Conservation (phyloP, 2,329 filamentous ascomycete species). For the Fusarium chuoi region DNA sequence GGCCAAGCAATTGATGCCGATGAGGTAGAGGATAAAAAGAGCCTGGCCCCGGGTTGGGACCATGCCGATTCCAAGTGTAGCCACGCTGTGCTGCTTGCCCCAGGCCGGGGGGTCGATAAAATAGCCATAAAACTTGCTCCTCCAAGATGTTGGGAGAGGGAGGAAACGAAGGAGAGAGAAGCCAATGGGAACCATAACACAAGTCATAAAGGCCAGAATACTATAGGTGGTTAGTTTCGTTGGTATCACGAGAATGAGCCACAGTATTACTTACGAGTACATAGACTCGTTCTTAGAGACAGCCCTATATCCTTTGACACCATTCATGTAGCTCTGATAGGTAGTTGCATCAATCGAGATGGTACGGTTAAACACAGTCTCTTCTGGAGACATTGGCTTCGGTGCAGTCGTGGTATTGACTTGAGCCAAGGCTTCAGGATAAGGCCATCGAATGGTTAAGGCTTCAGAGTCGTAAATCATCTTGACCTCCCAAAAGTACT, state of each 20-base stretch:
- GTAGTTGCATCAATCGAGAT: slow-evolving; percentile 6
- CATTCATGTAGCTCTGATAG: slow-evolving; percentile 22
- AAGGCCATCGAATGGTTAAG: slow-evolving; percentile 13
- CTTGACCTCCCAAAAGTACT: slow-evolving; percentile 27
- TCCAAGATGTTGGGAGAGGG: slow-evolving; percentile 15
- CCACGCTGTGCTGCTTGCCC: slow-evolving; percentile 40
- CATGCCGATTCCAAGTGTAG: slow-evolving; percentile 40
- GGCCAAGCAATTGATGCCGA: slow-evolving; percentile 52
- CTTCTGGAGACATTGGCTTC: neutral
- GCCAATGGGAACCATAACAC: slow-evolving; percentile 31
- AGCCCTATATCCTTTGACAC: neutral
- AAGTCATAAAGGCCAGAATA: slow-evolving; percentile 35
- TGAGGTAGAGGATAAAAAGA: slow-evolving; percentile 55
- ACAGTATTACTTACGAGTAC: slow-evolving; percentile 25
- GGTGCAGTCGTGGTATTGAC: slow-evolving; percentile 13
- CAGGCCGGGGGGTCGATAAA: slow-evolving; percentile 44
- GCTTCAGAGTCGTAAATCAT: slow-evolving; percentile 23
- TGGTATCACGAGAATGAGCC: neutral
- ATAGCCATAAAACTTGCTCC: slow-evolving; percentile 41
- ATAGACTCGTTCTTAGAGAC: slow-evolving; percentile 23
- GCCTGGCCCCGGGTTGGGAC: slow-evolving; percentile 56
- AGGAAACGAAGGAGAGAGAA: slow-evolving; percentile 39
- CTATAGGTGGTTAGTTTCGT: slow-evolving; percentile 1
- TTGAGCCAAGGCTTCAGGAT: slow-evolving; percentile 21
- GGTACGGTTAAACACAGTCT: slow-evolving; percentile 28